Evolutionary conservation across 75 land plant genomes (phyloP).

Genomic region (Pinus tabuliformis): DNA sequence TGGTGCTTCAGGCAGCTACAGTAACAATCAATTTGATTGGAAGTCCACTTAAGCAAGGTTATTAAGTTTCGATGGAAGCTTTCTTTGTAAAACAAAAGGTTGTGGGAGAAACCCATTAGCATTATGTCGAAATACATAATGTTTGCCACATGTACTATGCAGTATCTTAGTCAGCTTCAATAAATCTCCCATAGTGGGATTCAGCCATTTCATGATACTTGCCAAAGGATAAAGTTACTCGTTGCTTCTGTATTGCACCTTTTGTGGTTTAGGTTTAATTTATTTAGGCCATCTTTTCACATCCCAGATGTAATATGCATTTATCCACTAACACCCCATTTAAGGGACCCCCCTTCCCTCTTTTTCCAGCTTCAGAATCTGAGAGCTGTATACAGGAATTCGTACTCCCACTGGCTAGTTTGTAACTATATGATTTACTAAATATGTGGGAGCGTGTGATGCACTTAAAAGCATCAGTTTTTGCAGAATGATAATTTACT

Average conservation of each 20-base stretch:
- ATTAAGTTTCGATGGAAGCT: neutral
- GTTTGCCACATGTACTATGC: neutral
- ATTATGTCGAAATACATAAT: slow-evolving; percentile 2
- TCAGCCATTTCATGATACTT: slow-evolving; percentile 3
- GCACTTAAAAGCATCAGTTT: slow-evolving; percentile 12
- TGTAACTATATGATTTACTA: slow-evolving; percentile 8
- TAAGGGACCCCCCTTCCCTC: neutral
- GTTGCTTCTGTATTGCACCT: neutral
- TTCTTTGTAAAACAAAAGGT: neutral
- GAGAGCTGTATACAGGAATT: neutral
- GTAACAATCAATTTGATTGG: slow-evolving; percentile 68
- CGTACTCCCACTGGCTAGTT: neutral
- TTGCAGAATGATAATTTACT: slow-evolving; percentile 7
- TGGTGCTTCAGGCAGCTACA: slow-evolving; percentile 44
- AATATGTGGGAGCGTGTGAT: neutral
- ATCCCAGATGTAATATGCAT: neutral
- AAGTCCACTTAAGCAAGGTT: slow-evolving; percentile 18
- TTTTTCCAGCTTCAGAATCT: slow-evolving; percentile 3
- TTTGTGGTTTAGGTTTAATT: neutral
- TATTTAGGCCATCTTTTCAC: neutral
- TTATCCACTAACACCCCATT: slow-evolving; percentile 2
- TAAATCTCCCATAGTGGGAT: neutral
- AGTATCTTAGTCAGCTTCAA: neutral
- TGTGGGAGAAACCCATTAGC: neutral
- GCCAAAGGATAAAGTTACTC: neutral